phyloP scores from a whole-genome alignment of 2,329 filamentous ascomycete species.

The Tolypocladium endophyticum region DNA sequence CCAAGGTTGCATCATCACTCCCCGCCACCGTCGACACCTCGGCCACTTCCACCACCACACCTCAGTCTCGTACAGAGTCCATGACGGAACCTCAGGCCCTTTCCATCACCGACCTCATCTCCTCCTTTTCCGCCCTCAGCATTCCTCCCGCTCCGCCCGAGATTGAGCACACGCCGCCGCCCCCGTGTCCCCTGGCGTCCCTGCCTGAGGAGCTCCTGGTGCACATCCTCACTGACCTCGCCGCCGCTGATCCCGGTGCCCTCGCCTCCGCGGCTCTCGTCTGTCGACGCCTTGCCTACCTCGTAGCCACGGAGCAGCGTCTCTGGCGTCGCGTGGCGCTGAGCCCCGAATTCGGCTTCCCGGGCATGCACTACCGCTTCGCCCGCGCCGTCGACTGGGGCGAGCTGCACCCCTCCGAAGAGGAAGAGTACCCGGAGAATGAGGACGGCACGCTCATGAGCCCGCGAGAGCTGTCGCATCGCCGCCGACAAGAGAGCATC shows the following conservation, averaged over 20 bases:
- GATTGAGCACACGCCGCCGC: conserved; percentile 61
- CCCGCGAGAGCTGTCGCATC: conserved; percentile 19
- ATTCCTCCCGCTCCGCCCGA: conserved; percentile 59
- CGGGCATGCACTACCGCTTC: conserved; percentile 74
- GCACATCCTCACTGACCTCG: conserved; percentile 65
- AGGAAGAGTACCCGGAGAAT: not conserved
- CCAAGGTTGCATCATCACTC: conserved; percentile 5
- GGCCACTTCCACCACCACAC: not conserved
- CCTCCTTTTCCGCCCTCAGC: conserved; percentile 58
- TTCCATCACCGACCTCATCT: conserved; percentile 58
- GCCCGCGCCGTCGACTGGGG: conserved; percentile 49
- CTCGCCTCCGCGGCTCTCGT: conserved; percentile 69
- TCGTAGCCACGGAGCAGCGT: conserved; percentile 71
- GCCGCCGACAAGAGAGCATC: conserved; percentile 20
- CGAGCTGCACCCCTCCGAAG: conserved; percentile 23
- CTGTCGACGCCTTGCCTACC: conserved; percentile 78
- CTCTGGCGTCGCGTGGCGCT: conserved; percentile 76
- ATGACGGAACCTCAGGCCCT: conserved; percentile 27
- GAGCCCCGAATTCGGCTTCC: conserved; percentile 65
- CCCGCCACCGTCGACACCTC: conserved; percentile 2
- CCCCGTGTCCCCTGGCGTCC: conserved; percentile 67
- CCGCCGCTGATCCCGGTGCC: conserved; percentile 62
- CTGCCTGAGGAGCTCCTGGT: conserved; percentile 78
- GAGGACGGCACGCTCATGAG: not conserved
- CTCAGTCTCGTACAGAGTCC: conserved; percentile 25